phyloP scores from a whole-genome alignment of 345 rosid species.

The Eucalyptus shirleyi region DNA sequence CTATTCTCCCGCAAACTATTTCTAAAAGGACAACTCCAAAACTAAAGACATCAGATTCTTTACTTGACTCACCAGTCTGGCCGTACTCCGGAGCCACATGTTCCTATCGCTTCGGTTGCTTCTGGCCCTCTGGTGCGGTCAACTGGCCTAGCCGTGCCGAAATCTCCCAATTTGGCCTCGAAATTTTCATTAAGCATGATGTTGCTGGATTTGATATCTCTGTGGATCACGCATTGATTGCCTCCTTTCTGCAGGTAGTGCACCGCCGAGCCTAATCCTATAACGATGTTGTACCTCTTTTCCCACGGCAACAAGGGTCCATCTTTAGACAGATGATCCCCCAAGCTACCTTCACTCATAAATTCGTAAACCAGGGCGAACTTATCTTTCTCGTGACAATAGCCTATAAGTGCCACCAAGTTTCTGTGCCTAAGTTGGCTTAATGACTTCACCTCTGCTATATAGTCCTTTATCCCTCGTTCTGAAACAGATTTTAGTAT shows the following conservation, averaged over 20 bases:
- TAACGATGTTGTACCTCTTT: background rate
- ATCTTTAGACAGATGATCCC: background rate
- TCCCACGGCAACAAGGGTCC: accelerated
- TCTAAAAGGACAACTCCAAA: too few species aligned
- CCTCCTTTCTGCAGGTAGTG: background rate
- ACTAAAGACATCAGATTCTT: accelerated
- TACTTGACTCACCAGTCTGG: accelerated
- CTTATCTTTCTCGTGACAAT: accelerated
- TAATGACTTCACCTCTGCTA: background rate
- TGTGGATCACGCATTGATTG: background rate
- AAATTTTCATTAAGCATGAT: accelerated
- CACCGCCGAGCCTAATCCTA: background rate
- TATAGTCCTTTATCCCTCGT: accelerated
- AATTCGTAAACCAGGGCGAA: background rate
- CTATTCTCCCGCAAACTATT: too few species aligned
- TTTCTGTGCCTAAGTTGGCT: background rate
- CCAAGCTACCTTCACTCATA: background rate
- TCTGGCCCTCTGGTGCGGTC: accelerated
- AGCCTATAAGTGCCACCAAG: background rate
- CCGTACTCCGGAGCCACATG: accelerated
- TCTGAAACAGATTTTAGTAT: accelerated
- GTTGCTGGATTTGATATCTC: background rate
- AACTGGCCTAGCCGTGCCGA: accelerated
- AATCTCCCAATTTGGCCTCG: too few species aligned
- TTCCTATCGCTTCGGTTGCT: accelerated